Evolutionary conservation across 768 basidiomycete species (phyloP).

Genomic region (Leccinum incarnatum): DNA sequence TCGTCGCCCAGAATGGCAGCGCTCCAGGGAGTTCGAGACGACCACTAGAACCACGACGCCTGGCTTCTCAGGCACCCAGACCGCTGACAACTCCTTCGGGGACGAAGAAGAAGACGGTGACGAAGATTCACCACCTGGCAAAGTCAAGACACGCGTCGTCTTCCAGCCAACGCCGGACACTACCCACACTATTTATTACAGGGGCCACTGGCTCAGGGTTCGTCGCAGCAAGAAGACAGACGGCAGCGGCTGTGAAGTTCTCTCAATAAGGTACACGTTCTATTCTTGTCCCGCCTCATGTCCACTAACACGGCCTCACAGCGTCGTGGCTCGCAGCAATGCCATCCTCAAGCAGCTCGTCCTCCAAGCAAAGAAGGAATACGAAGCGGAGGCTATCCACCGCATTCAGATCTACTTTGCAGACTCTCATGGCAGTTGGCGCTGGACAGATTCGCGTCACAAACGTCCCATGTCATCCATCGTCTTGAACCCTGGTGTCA

Average conservation of each 20-base stretch:
- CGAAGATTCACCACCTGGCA: conserved; percentile 51
- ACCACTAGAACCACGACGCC: conserved; percentile 73
- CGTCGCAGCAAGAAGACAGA: conserved; percentile 67
- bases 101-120: conserved; percentile 46
- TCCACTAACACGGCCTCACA: conserved; percentile 29
- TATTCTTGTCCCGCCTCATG: conserved; percentile 15
- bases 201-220: conserved; percentile 80
- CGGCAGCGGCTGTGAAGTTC: conserved; percentile 64
- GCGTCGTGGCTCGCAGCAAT: conserved; percentile 82
- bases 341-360: conserved; percentile 86
- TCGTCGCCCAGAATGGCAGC: conserved; percentile 83
- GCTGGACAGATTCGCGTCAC: conserved; percentile 83
- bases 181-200: conserved; percentile 86
- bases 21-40: conserved; percentile 85
- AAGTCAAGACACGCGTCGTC: conserved; percentile 74
- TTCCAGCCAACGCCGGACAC: conserved; percentile 89
- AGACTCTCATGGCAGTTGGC: conserved; percentile 84
- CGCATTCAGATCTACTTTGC: conserved; percentile 89
- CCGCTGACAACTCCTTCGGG: conserved; percentile 55
- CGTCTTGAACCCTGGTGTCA: conserved; percentile 84
- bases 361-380: conserved; percentile 84
- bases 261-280: conserved; percentile 64
- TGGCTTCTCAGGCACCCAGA: conserved; percentile 46
- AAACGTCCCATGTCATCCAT: conserved; percentile 88
- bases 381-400: conserved; percentile 83